Conservation (phyloP, 1,284 basidiomycete species). For the Rhizopogon parksii region DNA sequence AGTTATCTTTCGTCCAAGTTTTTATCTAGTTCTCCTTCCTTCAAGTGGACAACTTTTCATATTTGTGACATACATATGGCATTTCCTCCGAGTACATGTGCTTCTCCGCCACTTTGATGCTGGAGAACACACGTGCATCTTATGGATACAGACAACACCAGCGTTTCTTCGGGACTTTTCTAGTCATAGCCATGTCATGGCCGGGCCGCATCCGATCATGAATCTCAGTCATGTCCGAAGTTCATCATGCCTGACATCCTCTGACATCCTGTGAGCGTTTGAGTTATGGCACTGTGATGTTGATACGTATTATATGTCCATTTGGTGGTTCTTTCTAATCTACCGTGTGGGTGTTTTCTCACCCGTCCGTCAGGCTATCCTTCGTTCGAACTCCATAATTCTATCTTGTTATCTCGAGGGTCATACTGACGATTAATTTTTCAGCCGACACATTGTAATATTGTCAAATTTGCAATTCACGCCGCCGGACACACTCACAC, state of each 20-base stretch:
- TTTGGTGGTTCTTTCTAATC: background rate
- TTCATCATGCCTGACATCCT: no score
- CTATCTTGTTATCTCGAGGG: background rate
- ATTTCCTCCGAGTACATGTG: background rate
- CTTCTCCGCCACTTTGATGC: background rate
- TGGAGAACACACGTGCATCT: no score
- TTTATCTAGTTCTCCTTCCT: background rate
- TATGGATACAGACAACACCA: no score
- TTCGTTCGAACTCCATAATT: background rate
- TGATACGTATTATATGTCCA: background rate
- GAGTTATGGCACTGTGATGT: background rate
- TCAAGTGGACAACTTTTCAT: background rate
- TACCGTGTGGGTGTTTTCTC: background rate
- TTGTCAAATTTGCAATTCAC: conserved; percentile 74
- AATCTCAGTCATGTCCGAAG: no score
- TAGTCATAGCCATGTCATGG: background rate
- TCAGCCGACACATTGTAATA: conserved; percentile 62
- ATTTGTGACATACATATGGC: background rate
- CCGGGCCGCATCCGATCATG: no score
- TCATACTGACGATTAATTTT: background rate
- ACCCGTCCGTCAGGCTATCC: background rate
- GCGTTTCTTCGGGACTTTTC: no score
- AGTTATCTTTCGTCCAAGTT: conserved; percentile 18
- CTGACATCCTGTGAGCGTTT: background rate
- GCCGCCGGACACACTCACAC: conserved; percentile 55